Base-by-base conservation (phyloP, 1,139 yeast genomes). In the Lodderomyces jiufengensis region DNA sequence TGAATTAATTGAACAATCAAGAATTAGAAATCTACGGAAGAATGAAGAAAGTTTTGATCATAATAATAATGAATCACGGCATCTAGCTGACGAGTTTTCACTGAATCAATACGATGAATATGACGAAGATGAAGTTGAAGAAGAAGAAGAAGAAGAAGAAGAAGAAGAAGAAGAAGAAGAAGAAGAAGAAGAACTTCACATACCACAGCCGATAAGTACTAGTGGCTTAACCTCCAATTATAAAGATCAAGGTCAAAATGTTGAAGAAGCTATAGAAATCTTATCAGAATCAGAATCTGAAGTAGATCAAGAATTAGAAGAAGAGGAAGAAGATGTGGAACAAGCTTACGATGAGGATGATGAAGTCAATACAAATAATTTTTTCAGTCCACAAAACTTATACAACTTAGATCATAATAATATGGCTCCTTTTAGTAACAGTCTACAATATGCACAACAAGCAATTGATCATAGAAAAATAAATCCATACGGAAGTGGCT, bases 131-230 rank as follows among this genome's bases (percentile, higher is more conserved):
- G 29, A 29, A 16, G 37, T 33, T 5, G 41, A 35, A 18, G 41
- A 42, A 6, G 33, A 34, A 21, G 35, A 34, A 3, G 33, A 23
- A 8, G 42, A 33, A 9, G 31, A 40, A 23, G 40, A 41, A 15
- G 40, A 32, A 14, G 36, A 40, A 27, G 44, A 36, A n/a, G 34
- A 38, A 20, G 46, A 40, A 9, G 40, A 36, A 14, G 41, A 38
- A 6, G 38, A 38, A 13, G 23, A 25, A 20, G 42, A 33, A 10
- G 34, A 39, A 20, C 34, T 18, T 12, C 12, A 27, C 16, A 25
- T 9, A 18, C 28, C 9, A 12, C n/a, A 9, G 11, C 28, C 11
- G 28, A 12, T 9, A 12, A 26, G 11, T 9, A 12, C 28, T 26
- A 9, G n/a, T n/a, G n/a, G n/a, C n/a, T 18, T 18, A 18, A 5